phyloP scores from a whole-genome alignment of 257 asterid genomes.

The Nicotiana tomentosiformis region DNA sequence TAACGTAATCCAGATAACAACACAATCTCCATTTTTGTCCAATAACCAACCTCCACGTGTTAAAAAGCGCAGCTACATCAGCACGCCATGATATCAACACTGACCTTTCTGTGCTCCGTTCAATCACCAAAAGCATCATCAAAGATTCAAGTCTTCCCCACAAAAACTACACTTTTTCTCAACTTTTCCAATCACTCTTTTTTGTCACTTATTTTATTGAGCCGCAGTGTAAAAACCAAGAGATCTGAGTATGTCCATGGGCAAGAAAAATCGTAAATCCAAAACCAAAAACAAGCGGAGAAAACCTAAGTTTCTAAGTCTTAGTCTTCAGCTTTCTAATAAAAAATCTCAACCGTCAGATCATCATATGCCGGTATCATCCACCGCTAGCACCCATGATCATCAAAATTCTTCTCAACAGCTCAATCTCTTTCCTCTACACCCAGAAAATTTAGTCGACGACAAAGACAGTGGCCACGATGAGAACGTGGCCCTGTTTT shows the following conservation, averaged over 20 bases:
- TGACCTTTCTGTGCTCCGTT: neutral
- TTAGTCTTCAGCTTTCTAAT: conserved; percentile 54
- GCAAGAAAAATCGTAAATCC: conserved; percentile 1
- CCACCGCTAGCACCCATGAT: neutral
- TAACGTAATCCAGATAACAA: conserved; percentile 50
- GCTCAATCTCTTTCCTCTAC: conserved; percentile 45
- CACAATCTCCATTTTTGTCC: conserved; percentile 19
- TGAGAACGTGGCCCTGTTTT: conserved; percentile 63
- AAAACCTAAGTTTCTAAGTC: conserved; percentile 74
- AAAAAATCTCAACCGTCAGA: conserved; percentile 11
- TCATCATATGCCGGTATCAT: neutral
- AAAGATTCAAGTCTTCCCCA: conserved; percentile 14
- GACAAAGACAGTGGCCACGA: conserved; percentile 39
- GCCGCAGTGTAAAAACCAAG: neutral
- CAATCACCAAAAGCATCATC: conserved; percentile 10
- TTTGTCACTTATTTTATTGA: neutral
- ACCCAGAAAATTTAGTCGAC: conserved; percentile 36
- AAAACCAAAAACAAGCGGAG: conserved; percentile 22
- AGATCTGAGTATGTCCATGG: conserved; percentile 13
- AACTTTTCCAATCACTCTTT: conserved; percentile 9
- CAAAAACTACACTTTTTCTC: conserved; percentile 12
- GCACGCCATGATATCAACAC: neutral
- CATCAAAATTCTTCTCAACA: conserved; percentile 5
- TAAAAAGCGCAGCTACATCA: conserved; percentile 3
- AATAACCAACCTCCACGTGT: conserved; percentile 41